Percentiles rank a stretch among this genome's conserved stretches.
These are phyloP conservation scores for Echium plantagineum DNA, from an alignment of 257 asterid genomes.

Conservation along the genomic window DNA sequence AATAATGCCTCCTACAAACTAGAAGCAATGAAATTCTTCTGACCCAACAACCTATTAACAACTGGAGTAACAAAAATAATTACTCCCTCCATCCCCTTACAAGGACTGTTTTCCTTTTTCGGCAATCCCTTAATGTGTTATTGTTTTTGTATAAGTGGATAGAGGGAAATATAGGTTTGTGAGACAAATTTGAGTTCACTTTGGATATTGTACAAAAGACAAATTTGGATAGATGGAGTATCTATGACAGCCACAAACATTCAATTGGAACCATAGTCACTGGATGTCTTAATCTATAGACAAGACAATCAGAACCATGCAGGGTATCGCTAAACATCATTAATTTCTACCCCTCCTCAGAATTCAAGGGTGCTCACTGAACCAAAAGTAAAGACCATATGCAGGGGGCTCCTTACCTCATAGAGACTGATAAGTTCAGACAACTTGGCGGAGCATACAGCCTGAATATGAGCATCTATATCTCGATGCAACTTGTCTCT, in stretches of 20 bases:
- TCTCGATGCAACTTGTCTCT: constrained; percentile 86
- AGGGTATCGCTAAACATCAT: neutral
- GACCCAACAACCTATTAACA: neutral
- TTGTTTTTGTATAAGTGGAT: too few species aligned
- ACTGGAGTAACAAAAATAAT: neutral
- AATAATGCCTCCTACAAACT: neutral
- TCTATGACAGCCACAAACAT: neutral
- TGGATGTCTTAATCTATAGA: neutral
- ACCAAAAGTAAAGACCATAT: neutral
- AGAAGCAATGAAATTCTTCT: neutral
- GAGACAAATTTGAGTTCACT: too few species aligned
- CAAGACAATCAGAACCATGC: neutral
- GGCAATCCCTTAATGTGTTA: too few species aligned
- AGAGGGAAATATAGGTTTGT: too few species aligned
- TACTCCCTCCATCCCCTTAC: too few species aligned
- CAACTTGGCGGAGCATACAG: constrained; percentile 63
- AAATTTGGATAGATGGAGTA: too few species aligned
- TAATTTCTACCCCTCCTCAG: neutral
- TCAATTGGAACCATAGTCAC: neutral
- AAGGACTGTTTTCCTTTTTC: too few species aligned
- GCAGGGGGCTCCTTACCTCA: constrained; percentile 41
- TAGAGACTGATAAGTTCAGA: constrained; percentile 50
- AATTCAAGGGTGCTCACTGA: neutral
- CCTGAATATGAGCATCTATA: constrained; percentile 63
- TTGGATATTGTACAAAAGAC: too few species aligned